Evolutionary conservation across 169 alveolate genomes (phyloP), one percentile per base, ranked within the genome.

Genomic region (Cryptosporidium andersoni): DNA sequence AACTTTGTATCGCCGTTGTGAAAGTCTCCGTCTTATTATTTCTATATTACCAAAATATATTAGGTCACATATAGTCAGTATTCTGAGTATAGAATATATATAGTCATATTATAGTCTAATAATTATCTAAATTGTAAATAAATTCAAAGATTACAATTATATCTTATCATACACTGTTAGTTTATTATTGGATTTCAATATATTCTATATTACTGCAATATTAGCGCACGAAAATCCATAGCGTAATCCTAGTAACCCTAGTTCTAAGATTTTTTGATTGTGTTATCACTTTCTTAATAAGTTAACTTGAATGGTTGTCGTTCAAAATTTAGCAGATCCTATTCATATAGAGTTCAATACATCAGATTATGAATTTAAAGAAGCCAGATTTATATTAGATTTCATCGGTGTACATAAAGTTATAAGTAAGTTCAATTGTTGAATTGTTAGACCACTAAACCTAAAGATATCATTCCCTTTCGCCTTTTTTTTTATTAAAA

Each of bases 1-100:
- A 42, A 58, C 64, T 55, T 74, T 58, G 36, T 74, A 74, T 45
- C 40, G 85, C 6, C 66, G 64, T 58, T 43, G 60, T 60, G 14
- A 56, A 7, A 8, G 4, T 14, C 25, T 74, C 45, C 85, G 74
- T 14, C 12, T 6, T 47, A 14, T 74, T 34, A 40, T 60, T 34
- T 74, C 85, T 7, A 74, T 14, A 42, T 36, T 43, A 2, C 85
- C 85, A 16, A 36, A 14, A 5, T 25, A 25, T 58, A 43, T 58
- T n/a, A 53, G 34, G 47, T 47, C 16, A 5, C 47, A 58, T 60
- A 42, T 74, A 55, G 62, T 56, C 55, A 58, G 74, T 43, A 74
- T 12, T 8, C 12, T 55, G 11, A 48, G 63, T 45, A 58, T 56
- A 58, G 64, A 74, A 12, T 68, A 74, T 58, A 55, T 74, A n/a